Percentiles rank a stretch among this genome's conserved stretches.
These are phyloP conservation scores for Leishmania martiniquensis DNA, from an alignment of 208 protist genomes.

Conservation along the genomic window DNA sequence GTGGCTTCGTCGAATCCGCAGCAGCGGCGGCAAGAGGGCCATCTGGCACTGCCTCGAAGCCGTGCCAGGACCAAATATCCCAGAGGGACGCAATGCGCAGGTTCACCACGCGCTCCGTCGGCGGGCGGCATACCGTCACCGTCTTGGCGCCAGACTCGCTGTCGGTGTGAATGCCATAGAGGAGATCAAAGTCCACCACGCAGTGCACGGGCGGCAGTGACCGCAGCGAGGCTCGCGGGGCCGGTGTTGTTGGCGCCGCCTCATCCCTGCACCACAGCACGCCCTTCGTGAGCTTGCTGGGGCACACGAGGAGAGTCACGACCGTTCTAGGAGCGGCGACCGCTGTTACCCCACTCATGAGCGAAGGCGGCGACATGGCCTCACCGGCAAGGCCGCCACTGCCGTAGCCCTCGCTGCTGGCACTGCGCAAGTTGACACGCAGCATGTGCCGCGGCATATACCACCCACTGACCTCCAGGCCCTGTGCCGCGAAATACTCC, in stretches of 20 bases:
- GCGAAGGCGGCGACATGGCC: background rate
- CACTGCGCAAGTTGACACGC: background rate
- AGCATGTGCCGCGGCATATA: constrained; percentile 11
- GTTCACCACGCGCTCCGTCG: constrained; percentile 14
- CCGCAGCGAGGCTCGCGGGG: background rate
- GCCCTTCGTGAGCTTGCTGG: constrained; percentile 1
- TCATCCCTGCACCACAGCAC: background rate
- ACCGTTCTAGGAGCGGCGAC: background rate
- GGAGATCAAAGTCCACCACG: constrained; percentile 5
- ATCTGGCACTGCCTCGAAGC: background rate
- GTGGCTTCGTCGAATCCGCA: background rate
- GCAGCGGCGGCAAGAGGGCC: background rate
- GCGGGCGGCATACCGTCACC: background rate
- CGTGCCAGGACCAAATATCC: constrained; percentile 17
- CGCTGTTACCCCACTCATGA: background rate
- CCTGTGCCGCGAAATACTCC: constrained; percentile 6
- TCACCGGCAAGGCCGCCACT: too few species aligned
- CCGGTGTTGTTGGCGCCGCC: background rate
- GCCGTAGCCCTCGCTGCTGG: too few species aligned
- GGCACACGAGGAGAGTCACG: background rate
- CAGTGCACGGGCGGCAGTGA: background rate
- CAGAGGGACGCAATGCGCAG: constrained; percentile 27
- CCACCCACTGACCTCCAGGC: constrained; percentile 3
- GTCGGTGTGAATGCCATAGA: background rate
- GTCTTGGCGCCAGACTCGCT: background rate